phyloP scores from a whole-genome alignment of 139 green algal genomes.

The Klebsormidium nitens region DNA sequence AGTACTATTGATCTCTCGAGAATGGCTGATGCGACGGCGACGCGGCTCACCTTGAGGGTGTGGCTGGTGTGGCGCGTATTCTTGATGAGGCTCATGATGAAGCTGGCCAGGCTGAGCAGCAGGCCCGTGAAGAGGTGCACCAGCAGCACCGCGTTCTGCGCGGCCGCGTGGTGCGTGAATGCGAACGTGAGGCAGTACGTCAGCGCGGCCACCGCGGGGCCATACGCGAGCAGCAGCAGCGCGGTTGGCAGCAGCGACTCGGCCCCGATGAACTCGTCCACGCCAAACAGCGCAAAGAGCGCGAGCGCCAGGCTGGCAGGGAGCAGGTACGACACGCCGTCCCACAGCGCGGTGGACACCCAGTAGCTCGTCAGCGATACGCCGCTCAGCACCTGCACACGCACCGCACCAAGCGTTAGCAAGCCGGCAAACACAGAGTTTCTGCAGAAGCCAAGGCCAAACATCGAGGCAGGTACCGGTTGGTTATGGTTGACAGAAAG shows the following conservation, averaged over 20 bases:
- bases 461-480: too few species aligned
- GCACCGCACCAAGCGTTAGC: too few species aligned
- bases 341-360: background rate
- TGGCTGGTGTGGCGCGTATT: background rate
- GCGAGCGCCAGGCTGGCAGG: background rate
- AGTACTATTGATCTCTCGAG: too few species aligned
- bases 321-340: background rate
- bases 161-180: conserved; percentile 2
- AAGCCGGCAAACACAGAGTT: too few species aligned
- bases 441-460: too few species aligned
- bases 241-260: background rate
- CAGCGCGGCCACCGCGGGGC: conserved; percentile 1
- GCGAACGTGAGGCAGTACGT: conserved; percentile 11
- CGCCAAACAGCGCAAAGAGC: background rate
- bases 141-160: conserved; percentile 11
- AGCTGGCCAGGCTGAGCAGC: background rate
- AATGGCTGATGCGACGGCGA: too few species aligned
- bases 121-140: conserved; percentile 9
- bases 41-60: conserved; percentile 6
- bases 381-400: background rate
- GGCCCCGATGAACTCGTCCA: conserved; percentile 9
- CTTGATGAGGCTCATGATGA: conserved; percentile 7
- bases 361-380: background rate
- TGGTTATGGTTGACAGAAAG: too few species aligned
- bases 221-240: background rate